These are phyloP conservation scores for Lactarius deliciosus DNA, from an alignment of 768 basidiomycete genomes.

Conservation along the genomic window DNA sequence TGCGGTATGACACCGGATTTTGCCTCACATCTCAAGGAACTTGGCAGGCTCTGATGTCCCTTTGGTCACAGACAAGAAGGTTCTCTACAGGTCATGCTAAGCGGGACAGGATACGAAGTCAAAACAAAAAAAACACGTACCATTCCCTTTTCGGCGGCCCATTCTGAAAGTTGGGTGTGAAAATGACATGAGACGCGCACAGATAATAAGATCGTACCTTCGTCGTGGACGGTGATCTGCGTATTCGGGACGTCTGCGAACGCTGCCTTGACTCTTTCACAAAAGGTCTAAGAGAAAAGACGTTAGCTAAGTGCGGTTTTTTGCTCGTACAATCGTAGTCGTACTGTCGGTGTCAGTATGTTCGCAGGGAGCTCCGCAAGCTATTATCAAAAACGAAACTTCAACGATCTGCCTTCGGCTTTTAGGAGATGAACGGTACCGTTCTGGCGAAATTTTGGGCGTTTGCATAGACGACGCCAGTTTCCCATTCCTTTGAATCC, in stretches of 20 bases:
- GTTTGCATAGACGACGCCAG: conserved; percentile 68
- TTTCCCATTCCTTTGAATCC: conserved; percentile 62
- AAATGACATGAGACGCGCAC: not conserved
- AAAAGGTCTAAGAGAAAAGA: conserved; percentile 51
- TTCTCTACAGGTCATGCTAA: conserved; percentile 45
- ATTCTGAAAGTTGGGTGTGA: conserved; percentile 45
- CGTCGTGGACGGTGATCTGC: conserved; percentile 67
- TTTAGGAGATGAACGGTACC: conserved; percentile 39
- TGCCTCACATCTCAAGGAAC: conserved; percentile 73
- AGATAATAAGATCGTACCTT: conserved; percentile 47
- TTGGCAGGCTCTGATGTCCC: conserved; percentile 83
- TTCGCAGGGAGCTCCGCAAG: conserved; percentile 86
- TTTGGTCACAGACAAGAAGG: conserved; percentile 84
- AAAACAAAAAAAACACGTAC: conserved; percentile 36
- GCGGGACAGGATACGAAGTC: not conserved
- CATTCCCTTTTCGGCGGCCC: conserved; percentile 86
- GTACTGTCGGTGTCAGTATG: conserved; percentile 78
- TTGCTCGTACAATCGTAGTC: not conserved
- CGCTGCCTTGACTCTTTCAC: conserved; percentile 64
- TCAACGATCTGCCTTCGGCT: not conserved
- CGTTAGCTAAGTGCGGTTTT: conserved; percentile 29
- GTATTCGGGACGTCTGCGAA: conserved; percentile 67
- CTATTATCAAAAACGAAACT: conserved; percentile 38
- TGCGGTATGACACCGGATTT: not conserved
- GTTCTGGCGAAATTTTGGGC: conserved; percentile 82